A percentile compares a stretch with the other conserved stretches of the same genome.
phyloP scores from a whole-genome alignment of 192 early-diverging fungal species.

The Phlyctochytrium planicorne region DNA sequence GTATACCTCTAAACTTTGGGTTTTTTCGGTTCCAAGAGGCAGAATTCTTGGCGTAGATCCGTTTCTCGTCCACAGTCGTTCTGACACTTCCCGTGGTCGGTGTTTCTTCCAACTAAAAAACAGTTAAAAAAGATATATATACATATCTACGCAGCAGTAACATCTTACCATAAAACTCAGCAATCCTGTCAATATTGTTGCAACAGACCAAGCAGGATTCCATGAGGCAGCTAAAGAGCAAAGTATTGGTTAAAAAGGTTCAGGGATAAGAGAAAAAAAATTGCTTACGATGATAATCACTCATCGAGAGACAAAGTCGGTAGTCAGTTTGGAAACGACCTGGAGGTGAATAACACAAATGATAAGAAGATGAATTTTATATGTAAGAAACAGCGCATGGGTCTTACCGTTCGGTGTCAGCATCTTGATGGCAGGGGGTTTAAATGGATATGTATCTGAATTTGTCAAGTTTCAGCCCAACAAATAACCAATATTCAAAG shows the following conservation, averaged over 20 bases:
- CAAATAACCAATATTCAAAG: neutral
- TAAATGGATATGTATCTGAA: conserved; percentile 28
- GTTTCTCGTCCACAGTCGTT: conserved; percentile 76
- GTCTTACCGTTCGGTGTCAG: conserved; percentile 49
- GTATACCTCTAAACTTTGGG: conserved; percentile 70
- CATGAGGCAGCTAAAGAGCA: conserved; percentile 55
- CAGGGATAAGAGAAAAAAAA: neutral
- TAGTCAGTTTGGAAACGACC: conserved; percentile 93
- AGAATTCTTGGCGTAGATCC: conserved; percentile 71
- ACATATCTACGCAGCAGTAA: neutral
- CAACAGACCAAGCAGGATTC: conserved; percentile 97
- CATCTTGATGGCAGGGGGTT: conserved; percentile 55
- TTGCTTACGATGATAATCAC: conserved; percentile 70
- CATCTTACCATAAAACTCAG: conserved; percentile 88
- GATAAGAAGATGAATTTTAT: neutral
- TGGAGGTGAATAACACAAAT: too few relatives aligned
- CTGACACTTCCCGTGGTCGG: conserved; percentile 89
- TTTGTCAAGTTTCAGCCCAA: neutral
- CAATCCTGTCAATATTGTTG: conserved; percentile 93
- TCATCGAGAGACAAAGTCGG: conserved; percentile 94
- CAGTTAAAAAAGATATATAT: conserved; percentile 5
- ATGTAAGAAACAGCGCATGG: neutral
- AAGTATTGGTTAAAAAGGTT: too few relatives aligned
- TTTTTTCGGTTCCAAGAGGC: conserved; percentile 77
- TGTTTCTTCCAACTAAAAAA: conserved; percentile 68